A percentile compares a stretch with the other conserved stretches of the same genome.
These are phyloP conservation scores for Gliomastix tumulicola DNA, from an alignment of 2,329 filamentous ascomycete species.

Conservation along the genomic window DNA sequence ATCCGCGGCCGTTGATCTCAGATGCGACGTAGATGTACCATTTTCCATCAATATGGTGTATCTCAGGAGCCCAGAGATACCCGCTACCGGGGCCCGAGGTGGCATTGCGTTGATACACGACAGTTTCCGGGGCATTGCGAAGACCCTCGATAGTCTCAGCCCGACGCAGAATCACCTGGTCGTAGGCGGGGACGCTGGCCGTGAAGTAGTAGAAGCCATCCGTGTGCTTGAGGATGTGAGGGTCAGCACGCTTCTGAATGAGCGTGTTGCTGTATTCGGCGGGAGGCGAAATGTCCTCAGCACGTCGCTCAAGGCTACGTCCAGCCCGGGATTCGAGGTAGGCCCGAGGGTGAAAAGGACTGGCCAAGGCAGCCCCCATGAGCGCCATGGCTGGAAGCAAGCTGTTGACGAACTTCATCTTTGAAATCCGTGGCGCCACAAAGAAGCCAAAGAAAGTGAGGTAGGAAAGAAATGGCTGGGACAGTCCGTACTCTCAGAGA, in stretches of 20 bases:
- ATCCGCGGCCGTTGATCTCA: slow-evolving; percentile 7
- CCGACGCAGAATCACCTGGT: slow-evolving; percentile 3
- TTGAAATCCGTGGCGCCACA: too few relatives aligned
- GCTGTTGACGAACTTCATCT: too few relatives aligned
- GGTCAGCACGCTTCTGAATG: slow-evolving; percentile 17
- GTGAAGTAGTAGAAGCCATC: slow-evolving; percentile 12
- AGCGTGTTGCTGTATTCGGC: slow-evolving; percentile 18
- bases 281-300: too few relatives aligned
- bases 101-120: not conserved
- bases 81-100: slow-evolving; percentile 2
- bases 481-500: too few relatives aligned
- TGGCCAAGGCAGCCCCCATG: too few relatives aligned
- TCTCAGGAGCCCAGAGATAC: slow-evolving; percentile 45
- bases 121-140: not conserved
- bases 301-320: too few relatives aligned
- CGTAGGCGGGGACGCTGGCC: slow-evolving; percentile 10
- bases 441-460: too few relatives aligned
- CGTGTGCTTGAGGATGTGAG: slow-evolving; percentile 19
- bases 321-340: too few relatives aligned
- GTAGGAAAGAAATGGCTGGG: too few relatives aligned
- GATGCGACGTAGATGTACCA: slow-evolving; percentile 47
- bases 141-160: slow-evolving; percentile 3
- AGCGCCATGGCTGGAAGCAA: too few relatives aligned
- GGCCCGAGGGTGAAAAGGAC: too few relatives aligned
- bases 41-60: slow-evolving; percentile 38